Evolutionary conservation across 2,329 filamentous ascomycete species (phyloP), one percentile per base, ranked within the genome.

Genomic region (Cordyceps tenuipes): DNA sequence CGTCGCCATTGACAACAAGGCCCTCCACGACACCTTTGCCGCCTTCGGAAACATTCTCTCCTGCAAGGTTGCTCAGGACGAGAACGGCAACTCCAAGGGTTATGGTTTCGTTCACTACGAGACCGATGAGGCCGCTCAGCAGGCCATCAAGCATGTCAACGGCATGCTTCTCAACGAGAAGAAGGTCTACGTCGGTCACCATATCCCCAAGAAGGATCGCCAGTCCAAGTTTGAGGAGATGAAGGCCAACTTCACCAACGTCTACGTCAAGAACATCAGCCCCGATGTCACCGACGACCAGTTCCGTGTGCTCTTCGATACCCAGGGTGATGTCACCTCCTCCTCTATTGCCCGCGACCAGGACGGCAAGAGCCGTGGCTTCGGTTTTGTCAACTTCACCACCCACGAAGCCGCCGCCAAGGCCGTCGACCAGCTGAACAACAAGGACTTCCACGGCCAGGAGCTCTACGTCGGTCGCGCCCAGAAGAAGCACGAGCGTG

Each of bases 171-270:
- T 99, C 73, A 99, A 99, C 80, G 94, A 99, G 85, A 99, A 99
- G 88, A 99, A 99, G 85, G 94, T 99, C 66, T 99, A 95, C 69
- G 94, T 99, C 68, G 94, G 94, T 66, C 93, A 97, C 79, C 94
- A 99, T 80, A 97, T 99, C 71, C 92, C 94, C 75, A 97, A 97
- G 89, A 97, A 97, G 85, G 94, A 99, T 74, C 93, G 94, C 70
- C 94, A 97, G 85, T 96, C 91, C 90, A 99, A 99, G 82, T 97
- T 97, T 69, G 94, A 99, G 82, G 94, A 99, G 84, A 99, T 99
- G 93, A 99, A 99, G 88, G 94, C 94, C 77, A 99, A 99, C 84
- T 99, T 95, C 84, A 99, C 94, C 82, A 99, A 99, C 77, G 87
- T 99, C 77, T 99, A 99, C 80, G 90, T 99, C 81, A 99, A 99